Evolutionary conservation across 2,329 filamentous ascomycete genomes (phyloP).

Genomic region (Arachnomyces sp.): DNA sequence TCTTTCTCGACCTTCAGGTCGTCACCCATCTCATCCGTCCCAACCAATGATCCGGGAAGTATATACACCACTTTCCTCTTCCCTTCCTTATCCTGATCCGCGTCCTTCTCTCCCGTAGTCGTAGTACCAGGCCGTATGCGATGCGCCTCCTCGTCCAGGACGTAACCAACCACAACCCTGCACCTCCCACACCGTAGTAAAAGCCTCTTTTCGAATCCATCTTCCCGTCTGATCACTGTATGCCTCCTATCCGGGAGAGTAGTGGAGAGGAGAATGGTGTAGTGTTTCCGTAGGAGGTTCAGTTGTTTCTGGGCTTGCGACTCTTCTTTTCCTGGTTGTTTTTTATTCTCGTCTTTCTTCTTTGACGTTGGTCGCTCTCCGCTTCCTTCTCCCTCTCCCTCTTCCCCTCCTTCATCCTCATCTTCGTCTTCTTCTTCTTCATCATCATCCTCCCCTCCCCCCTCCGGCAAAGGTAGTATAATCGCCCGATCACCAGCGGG

Average conservation of each 20-base stretch:
- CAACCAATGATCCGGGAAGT: slow-evolving; percentile 51
- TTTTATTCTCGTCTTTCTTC: slow-evolving; percentile 10
- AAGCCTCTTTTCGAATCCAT: slow-evolving; percentile 61
- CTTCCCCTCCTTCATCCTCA: slow-evolving; percentile 14
- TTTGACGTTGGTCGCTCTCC: slow-evolving; percentile 1
- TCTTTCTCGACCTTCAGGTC: slow-evolving; percentile 24
- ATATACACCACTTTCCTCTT: slow-evolving; percentile 47
- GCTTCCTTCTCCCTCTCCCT: slow-evolving; percentile 3
- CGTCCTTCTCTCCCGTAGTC: slow-evolving; percentile 10
- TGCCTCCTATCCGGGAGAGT: slow-evolving; percentile 41
- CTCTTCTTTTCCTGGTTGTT: slow-evolving; percentile 16
- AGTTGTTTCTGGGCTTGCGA: neutral
- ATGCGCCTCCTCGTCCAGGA: slow-evolving; percentile 48
- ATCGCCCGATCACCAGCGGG: slow-evolving; percentile 46
- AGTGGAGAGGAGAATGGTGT: slow-evolving; percentile 46
- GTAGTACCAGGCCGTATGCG: slow-evolving; percentile 1
- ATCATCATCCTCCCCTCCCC: slow-evolving; percentile 16
- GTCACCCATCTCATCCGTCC: slow-evolving; percentile 47
- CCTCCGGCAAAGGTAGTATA: slow-evolving; percentile 47
- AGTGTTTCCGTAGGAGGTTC: slow-evolving; percentile 16
- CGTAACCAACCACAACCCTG: slow-evolving; percentile 54
- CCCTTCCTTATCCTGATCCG: slow-evolving; percentile 12
- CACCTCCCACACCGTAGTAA: slow-evolving; percentile 54
- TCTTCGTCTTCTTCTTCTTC: slow-evolving; percentile 14
- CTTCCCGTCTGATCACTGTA: slow-evolving; percentile 46